Base-by-base conservation (phyloP, 306 rosid genomes). In the Delonix regia region DNA sequence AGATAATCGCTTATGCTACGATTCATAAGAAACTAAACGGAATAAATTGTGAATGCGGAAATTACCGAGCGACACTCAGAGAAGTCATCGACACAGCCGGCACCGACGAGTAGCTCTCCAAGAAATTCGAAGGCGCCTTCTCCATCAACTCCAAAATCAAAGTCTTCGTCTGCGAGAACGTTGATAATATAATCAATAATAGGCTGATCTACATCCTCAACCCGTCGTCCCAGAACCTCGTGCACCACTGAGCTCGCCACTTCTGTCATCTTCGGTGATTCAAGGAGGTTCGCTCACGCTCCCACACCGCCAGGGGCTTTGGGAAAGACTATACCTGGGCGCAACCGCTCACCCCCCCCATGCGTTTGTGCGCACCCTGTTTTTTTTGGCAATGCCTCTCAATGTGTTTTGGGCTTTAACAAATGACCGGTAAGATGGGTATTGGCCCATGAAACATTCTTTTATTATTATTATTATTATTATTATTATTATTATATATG, bases 131-230 rank as follows among this genome's bases (percentile, higher is more conserved):
- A 90, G 52, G 91, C 91, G 51, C 97, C 98, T 77, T 95, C 92
- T 10, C 98, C 99, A 52, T 95, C 94, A 76, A 79, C 84, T 7
- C 99, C 99, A 41, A 95, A 93, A 47, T 95, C 98, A 81, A 95
- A 95, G 79, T 95, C 99, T 13, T 95, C 99, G 52, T 93, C 99
- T 34, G 99, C 99, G 79, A 95, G 98, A 73, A 95, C 99, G 74
- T 95, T 95, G 75, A 95, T 48, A 59, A 95, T 91, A 84, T 95
- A 95, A 80, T 93, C 97, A 62, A 95, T 80, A 30, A 93, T 91
- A 8, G 99, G 99, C 63, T 87, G 82, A 78, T 95, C 99, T 12
- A 95, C 94, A 69, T 93, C 97, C 34, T 83, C 62, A n/a, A 88
- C 79, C 73, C 89, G 82, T 14, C 61, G 89, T 15, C 99, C 98